phyloP scores from a whole-genome alignment of 257 asterid genomes.

The Ocimum tenuiflorum region DNA sequence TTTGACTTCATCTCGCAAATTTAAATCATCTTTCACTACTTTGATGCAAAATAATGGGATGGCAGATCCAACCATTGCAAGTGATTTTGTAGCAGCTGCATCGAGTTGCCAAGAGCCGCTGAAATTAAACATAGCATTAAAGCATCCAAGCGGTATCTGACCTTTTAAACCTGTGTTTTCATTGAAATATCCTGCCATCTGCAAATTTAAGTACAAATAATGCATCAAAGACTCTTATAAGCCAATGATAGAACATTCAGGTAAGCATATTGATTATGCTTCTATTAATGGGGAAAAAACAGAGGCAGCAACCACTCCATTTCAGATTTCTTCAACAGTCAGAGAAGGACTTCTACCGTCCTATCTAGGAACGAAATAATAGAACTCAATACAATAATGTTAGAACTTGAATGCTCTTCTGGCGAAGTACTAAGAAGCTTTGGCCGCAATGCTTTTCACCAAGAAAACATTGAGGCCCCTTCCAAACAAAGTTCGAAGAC shows the following conservation, averaged over 20 bases:
- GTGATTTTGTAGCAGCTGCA: constrained; percentile 88
- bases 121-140: constrained; percentile 95
- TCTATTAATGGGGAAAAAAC: not conserved
- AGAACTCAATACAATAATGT: too few species aligned
- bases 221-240: not conserved
- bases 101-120: constrained; percentile 93
- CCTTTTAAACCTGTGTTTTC: constrained; percentile 68
- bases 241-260: not conserved
- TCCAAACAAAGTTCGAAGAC: not conserved
- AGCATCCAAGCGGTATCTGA: constrained; percentile 82
- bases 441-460: not conserved
- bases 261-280: not conserved
- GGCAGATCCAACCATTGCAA: constrained; percentile 74
- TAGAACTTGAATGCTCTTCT: too few species aligned
- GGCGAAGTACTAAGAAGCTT: not conserved
- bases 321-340: not conserved
- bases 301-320: not conserved
- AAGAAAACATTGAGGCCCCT: not conserved
- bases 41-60: constrained; percentile 54
- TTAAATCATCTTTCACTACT: constrained; percentile 41
- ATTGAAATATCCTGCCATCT: constrained; percentile 90
- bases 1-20: constrained; percentile 63
- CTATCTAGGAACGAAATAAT: too few species aligned
- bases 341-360: too few species aligned
- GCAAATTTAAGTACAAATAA: constrained; percentile 26